phyloP scores from a whole-genome alignment of 495 filamentous ascomycete species.

The Patellaria atrata region DNA sequence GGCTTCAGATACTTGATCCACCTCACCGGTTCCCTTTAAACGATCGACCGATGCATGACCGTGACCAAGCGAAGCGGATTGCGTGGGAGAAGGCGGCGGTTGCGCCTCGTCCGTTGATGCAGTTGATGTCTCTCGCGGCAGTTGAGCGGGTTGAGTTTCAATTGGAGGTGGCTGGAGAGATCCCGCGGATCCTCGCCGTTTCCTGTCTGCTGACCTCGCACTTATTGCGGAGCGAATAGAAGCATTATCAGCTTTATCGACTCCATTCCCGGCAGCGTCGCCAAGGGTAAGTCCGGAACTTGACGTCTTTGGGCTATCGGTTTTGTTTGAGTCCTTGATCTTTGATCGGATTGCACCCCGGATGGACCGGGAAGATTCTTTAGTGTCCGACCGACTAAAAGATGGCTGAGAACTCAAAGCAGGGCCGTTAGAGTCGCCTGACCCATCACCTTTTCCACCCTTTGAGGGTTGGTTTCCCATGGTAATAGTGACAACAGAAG shows the following conservation, averaged over 20 bases:
- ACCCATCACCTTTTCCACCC: slow-evolving; percentile 23
- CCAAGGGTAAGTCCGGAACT: slow-evolving; percentile 46
- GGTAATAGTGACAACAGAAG: no score
- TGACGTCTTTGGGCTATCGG: slow-evolving; percentile 73
- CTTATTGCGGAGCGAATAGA: slow-evolving; percentile 56
- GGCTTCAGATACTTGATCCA: slow-evolving; percentile 89
- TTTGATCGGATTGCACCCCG: slow-evolving; percentile 59
- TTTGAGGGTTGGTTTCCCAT: slow-evolving; percentile 89
- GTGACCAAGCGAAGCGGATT: slow-evolving; percentile 60
- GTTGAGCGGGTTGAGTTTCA: slow-evolving; percentile 20
- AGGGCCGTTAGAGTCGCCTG: slow-evolving; percentile 21
- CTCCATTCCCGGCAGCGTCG: slow-evolving; percentile 21
- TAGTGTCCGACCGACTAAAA: slow-evolving; percentile 86
- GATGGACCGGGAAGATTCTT: slow-evolving; percentile 82
- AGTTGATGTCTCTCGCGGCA: slow-evolving; percentile 35
- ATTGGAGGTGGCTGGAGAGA: slow-evolving; percentile 23
- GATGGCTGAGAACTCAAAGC: slow-evolving; percentile 49
- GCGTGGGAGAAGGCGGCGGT: slow-evolving; percentile 80
- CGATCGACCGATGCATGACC: slow-evolving; percentile 66
- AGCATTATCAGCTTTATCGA: slow-evolving; percentile 59
- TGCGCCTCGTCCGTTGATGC: slow-evolving; percentile 41
- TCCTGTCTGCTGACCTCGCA: slow-evolving; percentile 33
- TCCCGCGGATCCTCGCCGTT: slow-evolving; percentile 24
- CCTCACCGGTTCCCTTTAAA: slow-evolving; percentile 75
- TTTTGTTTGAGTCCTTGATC: slow-evolving; percentile 50